Evolutionary conservation across 768 basidiomycete species (phyloP).

Genomic region (Boletellus ananiceps): DNA sequence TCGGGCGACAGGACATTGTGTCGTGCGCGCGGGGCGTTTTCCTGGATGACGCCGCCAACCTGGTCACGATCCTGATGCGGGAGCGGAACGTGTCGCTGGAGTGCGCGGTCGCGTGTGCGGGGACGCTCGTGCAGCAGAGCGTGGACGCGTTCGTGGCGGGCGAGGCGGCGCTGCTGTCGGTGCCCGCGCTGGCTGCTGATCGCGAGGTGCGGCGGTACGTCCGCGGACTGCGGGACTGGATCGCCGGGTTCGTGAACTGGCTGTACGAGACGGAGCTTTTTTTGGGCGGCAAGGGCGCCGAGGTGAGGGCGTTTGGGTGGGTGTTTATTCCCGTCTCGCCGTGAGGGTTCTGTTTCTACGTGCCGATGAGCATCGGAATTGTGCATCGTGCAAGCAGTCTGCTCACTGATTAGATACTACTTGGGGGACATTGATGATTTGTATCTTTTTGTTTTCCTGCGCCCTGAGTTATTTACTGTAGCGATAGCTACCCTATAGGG

Average conservation of each 20-base stretch:
- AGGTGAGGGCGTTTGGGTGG: conserved; percentile 60
- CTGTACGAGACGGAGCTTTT: conserved; percentile 59
- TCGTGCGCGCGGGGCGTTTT: conserved; percentile 48
- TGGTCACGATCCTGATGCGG: conserved; percentile 47
- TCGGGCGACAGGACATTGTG: conserved; percentile 47
- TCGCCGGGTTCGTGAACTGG: conserved; percentile 61
- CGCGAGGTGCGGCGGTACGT: conserved; percentile 37
- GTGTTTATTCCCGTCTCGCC: conserved; percentile 40
- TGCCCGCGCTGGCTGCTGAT: conserved; percentile 12
- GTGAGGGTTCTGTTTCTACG: neutral
- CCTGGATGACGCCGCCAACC: conserved; percentile 36
- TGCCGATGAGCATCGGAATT: too few species aligned
- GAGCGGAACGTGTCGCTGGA: conserved; percentile 44
- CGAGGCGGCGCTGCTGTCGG: conserved; percentile 19
- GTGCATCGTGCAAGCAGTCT: too few species aligned
- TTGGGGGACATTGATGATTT: neutral
- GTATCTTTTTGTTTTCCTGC: too few species aligned
- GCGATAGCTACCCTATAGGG: too few species aligned
- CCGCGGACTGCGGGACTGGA: conserved; percentile 49
- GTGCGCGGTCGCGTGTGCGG: conserved; percentile 34
- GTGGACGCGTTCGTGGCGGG: conserved; percentile 26
- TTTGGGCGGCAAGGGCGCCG: conserved; percentile 52
- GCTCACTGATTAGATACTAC: too few species aligned
- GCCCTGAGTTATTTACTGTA: too few species aligned
- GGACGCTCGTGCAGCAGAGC: conserved; percentile 25